Percentiles rank a stretch among this genome's conserved stretches.
phyloP scores from a whole-genome alignment of 2,329 filamentous ascomycete species.

The Acrocalymma vagum region DNA sequence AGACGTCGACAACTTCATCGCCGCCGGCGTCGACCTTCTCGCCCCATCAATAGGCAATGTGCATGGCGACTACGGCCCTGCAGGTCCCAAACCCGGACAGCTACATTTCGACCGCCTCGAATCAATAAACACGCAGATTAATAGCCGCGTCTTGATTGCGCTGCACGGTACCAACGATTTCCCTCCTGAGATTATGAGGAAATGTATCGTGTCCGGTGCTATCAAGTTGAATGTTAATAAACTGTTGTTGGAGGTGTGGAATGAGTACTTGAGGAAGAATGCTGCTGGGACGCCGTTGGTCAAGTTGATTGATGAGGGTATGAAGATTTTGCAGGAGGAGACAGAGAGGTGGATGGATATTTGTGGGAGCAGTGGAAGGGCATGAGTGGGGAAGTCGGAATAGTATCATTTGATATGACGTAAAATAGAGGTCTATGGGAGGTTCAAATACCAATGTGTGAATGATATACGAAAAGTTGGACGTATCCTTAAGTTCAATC shows the following conservation, averaged over 20 bases:
- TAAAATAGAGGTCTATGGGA: no score
- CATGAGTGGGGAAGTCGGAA: no score
- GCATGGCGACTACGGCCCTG: conserved; percentile 74
- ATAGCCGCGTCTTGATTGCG: conserved; percentile 57
- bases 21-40: conserved; percentile 74
- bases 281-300: conserved; percentile 40
- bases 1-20: conserved; percentile 74
- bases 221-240: conserved; percentile 68
- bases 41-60: conserved; percentile 80
- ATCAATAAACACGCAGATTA: conserved; percentile 38
- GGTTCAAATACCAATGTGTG: no score
- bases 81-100: conserved; percentile 54
- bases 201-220: conserved; percentile 62
- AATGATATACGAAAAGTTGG: no score
- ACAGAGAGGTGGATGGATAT: conserved; percentile 61
- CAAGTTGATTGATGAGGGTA: conserved; percentile 56
- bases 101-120: conserved; percentile 42
- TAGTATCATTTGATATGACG: no score
- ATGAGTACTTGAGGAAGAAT: conserved; percentile 51
- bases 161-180: conserved; percentile 68
- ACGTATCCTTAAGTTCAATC: no score
- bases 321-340: conserved; percentile 52
- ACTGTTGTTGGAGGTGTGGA: conserved; percentile 57
- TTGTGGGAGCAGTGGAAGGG: conserved; percentile 56
- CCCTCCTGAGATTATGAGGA: conserved; percentile 57